Conservation (phyloP, 108 stramenopile genomes). For the Stephanodiscus triporus region DNA sequence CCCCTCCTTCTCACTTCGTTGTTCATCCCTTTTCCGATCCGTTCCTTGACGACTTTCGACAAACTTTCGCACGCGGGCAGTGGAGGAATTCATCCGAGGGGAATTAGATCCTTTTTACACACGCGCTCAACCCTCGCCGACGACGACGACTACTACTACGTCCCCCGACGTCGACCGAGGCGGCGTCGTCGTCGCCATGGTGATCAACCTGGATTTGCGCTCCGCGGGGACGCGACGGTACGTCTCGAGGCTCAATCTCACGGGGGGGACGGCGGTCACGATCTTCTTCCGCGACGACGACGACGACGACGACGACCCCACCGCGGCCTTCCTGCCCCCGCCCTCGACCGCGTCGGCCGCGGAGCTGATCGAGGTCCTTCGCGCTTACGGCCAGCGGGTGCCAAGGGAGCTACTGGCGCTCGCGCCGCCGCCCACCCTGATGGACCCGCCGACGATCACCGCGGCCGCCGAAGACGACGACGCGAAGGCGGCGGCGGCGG, state of each 20-base stretch:
- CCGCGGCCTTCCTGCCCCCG: too few relatives aligned
- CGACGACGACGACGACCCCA: background rate
- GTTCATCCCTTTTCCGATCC: too few relatives aligned
- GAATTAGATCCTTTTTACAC: too few relatives aligned
- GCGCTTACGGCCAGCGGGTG: background rate
- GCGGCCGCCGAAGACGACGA: background rate
- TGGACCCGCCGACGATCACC: background rate
- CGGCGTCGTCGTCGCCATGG: background rate
- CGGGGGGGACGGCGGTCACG: background rate
- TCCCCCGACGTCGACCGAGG: background rate
- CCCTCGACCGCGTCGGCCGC: background rate
- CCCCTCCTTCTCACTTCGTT: too few relatives aligned
- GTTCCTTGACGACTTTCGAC: too few relatives aligned
- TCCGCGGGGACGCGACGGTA: background rate
- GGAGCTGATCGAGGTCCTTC: background rate
- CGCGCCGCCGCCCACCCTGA: constrained; percentile 5
- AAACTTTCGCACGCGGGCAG: background rate
- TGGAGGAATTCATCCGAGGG: constrained; percentile 2
- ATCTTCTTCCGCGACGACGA: background rate
- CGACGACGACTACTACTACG: constrained; percentile 7
- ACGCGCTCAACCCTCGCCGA: too few relatives aligned
- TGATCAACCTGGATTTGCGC: constrained; percentile 11
- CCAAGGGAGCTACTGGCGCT: background rate
- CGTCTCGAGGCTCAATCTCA: background rate
- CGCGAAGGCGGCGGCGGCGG: too few relatives aligned